Evolutionary conservation across 257 asterid species (phyloP).

Genomic region (Nicotiana knightiana): DNA sequence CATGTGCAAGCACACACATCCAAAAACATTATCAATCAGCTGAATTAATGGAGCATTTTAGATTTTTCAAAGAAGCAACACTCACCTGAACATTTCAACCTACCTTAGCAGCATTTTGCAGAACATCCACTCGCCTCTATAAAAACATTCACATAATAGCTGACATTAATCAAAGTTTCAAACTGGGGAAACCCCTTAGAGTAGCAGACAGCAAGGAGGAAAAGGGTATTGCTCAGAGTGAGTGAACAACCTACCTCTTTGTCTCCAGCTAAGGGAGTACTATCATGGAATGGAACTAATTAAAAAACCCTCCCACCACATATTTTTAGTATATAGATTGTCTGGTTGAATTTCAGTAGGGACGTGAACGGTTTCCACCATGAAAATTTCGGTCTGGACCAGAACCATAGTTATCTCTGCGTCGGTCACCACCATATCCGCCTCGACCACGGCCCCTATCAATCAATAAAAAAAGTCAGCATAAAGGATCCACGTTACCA

Average conservation of each 20-base stretch:
- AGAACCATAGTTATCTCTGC: slow-evolving; percentile 71
- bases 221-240: slow-evolving; percentile 43
- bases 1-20: background rate
- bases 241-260: slow-evolving; percentile 80
- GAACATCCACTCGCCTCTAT: slow-evolving; percentile 84
- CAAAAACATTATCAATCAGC: background rate
- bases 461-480: background rate
- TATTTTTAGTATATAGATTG: slow-evolving; percentile 57
- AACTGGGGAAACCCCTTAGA: slow-evolving; percentile 32
- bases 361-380: slow-evolving; percentile 93
- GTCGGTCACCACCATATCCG: slow-evolving; percentile 49
- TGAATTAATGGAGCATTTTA: background rate
- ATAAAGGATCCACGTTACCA: background rate
- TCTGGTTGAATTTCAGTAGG: slow-evolving; percentile 48
- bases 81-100: slow-evolving; percentile 89
- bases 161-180: slow-evolving; percentile 49
- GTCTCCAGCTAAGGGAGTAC: slow-evolving; percentile 49
- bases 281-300: slow-evolving; percentile 54
- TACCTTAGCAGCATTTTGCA: slow-evolving; percentile 83
- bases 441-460: slow-evolving; percentile 88
- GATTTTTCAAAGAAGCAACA: slow-evolving; percentile 38
- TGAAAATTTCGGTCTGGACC: slow-evolving; percentile 85
- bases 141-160: slow-evolving; percentile 44
- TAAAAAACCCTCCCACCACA: slow-evolving; percentile 58
- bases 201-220: slow-evolving; percentile 46